phyloP scores from a whole-genome alignment of 1,139 yeast genomes.

The Zhuliangozyma parablackwelliae region DNA sequence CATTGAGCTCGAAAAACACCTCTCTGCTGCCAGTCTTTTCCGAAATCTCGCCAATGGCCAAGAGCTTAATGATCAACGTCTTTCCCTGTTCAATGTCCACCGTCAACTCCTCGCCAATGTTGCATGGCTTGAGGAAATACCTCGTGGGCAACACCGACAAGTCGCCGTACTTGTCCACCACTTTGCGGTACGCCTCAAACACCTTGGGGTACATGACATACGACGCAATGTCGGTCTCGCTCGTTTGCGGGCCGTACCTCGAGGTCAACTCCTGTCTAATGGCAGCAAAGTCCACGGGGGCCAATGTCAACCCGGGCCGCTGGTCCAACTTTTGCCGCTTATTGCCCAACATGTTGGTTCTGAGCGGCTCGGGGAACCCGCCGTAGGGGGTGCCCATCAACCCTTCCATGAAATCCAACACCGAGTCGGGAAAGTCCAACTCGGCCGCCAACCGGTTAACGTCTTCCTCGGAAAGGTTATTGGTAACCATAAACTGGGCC shows the following conservation, averaged over 20 bases:
- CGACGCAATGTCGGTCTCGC: conserved; percentile 88
- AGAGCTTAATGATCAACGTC: conserved; percentile 81
- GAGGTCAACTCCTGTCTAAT: conserved; percentile 68
- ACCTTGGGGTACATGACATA: conserved; percentile 98
- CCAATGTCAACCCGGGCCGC: conserved; percentile 88
- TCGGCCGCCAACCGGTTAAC: conserved; percentile 82
- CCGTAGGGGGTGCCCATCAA: conserved; percentile 99
- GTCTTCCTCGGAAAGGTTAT: conserved; percentile 80
- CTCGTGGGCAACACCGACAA: conserved; percentile 90
- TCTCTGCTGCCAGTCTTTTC: conserved; percentile 87
- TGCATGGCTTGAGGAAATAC: conserved; percentile 81
- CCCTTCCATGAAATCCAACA: conserved; percentile 97
- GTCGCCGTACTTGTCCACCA: conserved; percentile 80
- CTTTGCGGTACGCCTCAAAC: conserved; percentile 77
- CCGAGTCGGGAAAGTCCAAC: conserved; percentile 97
- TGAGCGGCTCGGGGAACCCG: conserved; percentile 98
- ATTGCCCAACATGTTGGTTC: conserved; percentile 75
- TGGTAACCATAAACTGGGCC: conserved; percentile 98
- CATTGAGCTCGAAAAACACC: conserved; percentile 95
- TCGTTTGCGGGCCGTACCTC: conserved; percentile 47
- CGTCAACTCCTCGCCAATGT: conserved; percentile 79
- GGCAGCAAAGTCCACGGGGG: conserved; percentile 72
- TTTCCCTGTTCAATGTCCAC: conserved; percentile 95
- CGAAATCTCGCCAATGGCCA: conserved; percentile 90
- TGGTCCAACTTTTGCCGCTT: conserved; percentile 84